Evolutionary conservation across 495 filamentous ascomycete species (phyloP), one percentile per base, ranked within the genome.

Genomic region (Delitschia confertaspora): DNA sequence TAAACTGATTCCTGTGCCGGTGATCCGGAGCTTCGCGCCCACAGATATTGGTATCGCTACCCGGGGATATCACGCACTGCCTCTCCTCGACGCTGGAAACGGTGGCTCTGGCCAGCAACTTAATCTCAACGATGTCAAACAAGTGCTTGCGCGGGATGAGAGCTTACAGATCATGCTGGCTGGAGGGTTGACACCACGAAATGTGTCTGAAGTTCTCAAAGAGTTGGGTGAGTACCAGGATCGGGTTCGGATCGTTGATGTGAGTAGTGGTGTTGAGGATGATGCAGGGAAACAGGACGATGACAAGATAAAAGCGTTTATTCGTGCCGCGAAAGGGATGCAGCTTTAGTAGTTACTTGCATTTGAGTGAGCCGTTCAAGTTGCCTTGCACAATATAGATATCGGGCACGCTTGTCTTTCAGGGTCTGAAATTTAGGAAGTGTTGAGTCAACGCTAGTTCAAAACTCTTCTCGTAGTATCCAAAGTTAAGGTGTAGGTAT

Each of bases 221-320:
- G 68, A 69, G 19, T 61, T 83, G 23, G 79, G 76, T 3, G 55
- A 69, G 11, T 62, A 70, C 5, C 69, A 66, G 19, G 62, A 65
- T 3, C 71, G 78, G 55, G 75, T 96, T 3, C 66, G 85, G 26
- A 88, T 79, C 2, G 80, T 99, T 26, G 91, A 99, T 68, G 84
- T 94, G 3, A 93, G 87, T 58, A 93, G 84, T 55, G 91, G 91
- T 0, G 86, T 99, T 9, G 91, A 98, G 67, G 75, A 74, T 18
- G 73, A 42, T 6, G 18, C 83, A 51, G 91, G 89, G 6, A 62
- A 68, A 56, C 93, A 99, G 58, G 83, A 82, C 62, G 33, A 87
- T 37, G 75, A 79, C 41, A 93, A 84, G 68, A 95, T 99, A 43
- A 66, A 69, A 48, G 76, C 67, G 8, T 99, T 99, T 64, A 73